phyloP scores from a whole-genome alignment of 495 filamentous ascomycete species.

The Hypoxylon rickii region DNA sequence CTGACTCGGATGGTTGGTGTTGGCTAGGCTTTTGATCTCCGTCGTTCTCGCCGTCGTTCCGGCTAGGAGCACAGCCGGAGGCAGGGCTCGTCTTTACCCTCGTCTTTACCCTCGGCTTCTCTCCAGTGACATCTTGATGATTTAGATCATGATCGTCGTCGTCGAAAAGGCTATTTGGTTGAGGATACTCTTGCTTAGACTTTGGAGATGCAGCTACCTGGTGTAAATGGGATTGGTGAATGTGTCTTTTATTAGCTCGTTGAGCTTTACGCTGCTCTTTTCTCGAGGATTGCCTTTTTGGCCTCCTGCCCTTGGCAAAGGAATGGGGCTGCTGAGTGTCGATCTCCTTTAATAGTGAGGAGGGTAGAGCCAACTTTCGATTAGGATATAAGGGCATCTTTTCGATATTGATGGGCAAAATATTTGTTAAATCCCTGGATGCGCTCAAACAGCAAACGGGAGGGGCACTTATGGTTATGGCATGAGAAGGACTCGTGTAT shows the following conservation, averaged over 20 bases:
- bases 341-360: conserved; percentile 36
- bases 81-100: conserved; percentile 35
- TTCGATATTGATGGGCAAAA: background rate
- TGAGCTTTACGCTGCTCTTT: conserved; percentile 58
- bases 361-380: conserved; percentile 33
- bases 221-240: conserved; percentile 20
- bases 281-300: conserved; percentile 41
- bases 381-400: conserved; percentile 26
- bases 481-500: too few relatives aligned
- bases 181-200: background rate
- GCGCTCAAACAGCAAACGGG: too few relatives aligned
- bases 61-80: conserved; percentile 29
- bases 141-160: too few relatives aligned
- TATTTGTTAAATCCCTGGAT: too few relatives aligned
- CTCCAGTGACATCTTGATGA: too few relatives aligned
- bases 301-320: conserved; percentile 8
- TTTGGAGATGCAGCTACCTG: conserved; percentile 2
- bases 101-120: conserved; percentile 13
- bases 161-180: background rate
- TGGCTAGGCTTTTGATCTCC: conserved; percentile 36
- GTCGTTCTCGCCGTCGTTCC: conserved; percentile 30
- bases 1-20: conserved; percentile 56
- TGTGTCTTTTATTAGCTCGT: conserved; percentile 47
- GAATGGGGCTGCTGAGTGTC: conserved; percentile 26
- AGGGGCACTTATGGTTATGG: too few relatives aligned